Evolutionary conservation across 1,284 basidiomycete species (phyloP), one percentile per base, ranked within the genome.

Genomic region (Pseudozyma thailandica): DNA sequence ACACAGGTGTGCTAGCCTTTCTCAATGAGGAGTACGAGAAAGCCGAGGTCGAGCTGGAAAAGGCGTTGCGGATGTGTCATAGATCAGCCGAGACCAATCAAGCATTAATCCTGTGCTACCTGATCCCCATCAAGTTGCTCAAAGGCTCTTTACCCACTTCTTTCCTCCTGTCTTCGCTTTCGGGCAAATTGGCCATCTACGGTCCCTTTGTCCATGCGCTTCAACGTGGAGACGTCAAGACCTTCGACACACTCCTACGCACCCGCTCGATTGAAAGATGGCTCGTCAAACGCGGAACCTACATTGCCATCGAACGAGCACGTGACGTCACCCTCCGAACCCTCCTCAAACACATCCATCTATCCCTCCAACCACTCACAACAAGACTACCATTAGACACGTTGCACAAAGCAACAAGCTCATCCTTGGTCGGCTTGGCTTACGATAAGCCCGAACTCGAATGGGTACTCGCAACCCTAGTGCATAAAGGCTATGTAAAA

Each of bases 1-100:
- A 97, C 82, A 85, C 94, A 45, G 95, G 95, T 58, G 92, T 97
- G 87, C 87, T 98, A 55, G 91, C 89, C 75, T 97, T 98, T 83
- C 83, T 97, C 57, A 92, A 92, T 74, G 95, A 97, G 81, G 91
- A 95, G 50, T 95, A 93, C 79, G 57, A 50, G 2, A 56, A 43
- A 89, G 90, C 94, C 26, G 91, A 93, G 81, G 86, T 89, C 78
- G 90, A 94, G 78, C 86, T 98, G 37, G 89, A 88, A 0, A 88
- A 89, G 72, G 91, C 93, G 10, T 91, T 93, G 78, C 88, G 91
- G 72, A 87, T 90, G 63, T 96, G 93, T 84, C 88, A 92, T 70
- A 82, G 85, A 8, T 84, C 85, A 6, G 88, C 91, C 1, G 86
- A 86, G 20, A 86, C 86, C 50, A 95, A 96, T 79, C 90, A 90